These are phyloP conservation scores for Candida berthetii DNA, from an alignment of 805 yeast species.

Conservation along the genomic window DNA sequence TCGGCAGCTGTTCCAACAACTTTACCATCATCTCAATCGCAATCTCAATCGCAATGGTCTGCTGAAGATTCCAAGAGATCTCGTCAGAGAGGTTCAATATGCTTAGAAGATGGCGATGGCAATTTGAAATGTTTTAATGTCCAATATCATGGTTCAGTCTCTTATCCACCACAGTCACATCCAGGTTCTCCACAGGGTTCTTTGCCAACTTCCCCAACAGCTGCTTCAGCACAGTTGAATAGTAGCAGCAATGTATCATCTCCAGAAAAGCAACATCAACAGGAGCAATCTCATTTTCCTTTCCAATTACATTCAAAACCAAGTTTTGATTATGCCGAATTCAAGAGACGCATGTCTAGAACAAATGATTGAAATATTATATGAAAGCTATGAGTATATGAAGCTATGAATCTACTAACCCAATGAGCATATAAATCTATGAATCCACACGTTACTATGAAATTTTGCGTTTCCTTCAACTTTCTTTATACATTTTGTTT, in stretches of 20 bases:
- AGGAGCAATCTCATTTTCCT: too few species aligned
- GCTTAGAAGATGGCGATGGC: background rate
- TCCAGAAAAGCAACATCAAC: background rate
- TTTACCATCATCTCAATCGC: too few species aligned
- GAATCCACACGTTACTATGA: too few species aligned
- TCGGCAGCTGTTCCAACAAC: too few species aligned
- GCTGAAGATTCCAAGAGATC: conserved; percentile 1
- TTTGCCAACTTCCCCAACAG: background rate
- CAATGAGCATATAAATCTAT: too few species aligned
- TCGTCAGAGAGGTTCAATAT: background rate
- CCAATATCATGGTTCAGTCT: conserved; percentile 2
- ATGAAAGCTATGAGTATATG: too few species aligned
- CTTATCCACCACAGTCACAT: conserved; percentile 1
- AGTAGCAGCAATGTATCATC: background rate
- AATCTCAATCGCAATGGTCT: background rate
- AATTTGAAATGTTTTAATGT: background rate
- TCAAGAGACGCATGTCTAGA: conserved; percentile 1
- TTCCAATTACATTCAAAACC: background rate
- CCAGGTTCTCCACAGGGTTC: background rate
- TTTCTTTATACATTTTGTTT: too few species aligned
- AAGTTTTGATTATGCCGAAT: conserved; percentile 1
- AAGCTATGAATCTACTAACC: too few species aligned
- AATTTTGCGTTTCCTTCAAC: too few species aligned
- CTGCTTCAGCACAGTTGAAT: background rate
- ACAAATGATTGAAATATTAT: background rate